Base-by-base conservation (phyloP, 192 early-diverging fungal genomes). In the Cetraspora pellucida region DNA sequence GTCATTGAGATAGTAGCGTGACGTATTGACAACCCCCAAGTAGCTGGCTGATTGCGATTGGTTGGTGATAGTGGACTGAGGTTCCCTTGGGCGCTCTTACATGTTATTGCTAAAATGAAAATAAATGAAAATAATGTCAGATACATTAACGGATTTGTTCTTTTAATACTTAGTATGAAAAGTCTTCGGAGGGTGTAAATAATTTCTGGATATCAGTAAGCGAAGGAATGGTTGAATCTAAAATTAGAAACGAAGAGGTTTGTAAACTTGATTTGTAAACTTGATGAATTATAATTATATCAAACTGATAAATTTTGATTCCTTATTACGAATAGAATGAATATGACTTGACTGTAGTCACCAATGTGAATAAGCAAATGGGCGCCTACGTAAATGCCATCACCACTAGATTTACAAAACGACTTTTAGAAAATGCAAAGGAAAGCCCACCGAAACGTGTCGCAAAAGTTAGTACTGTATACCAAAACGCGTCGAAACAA, bases 21-120 rank as follows among this genome's bases (percentile, higher is more conserved):
- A 44, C 28, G 71, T 73, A 43, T 58, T 73, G 71, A 73, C 71
- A 73, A 30, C 71, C 21, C 69, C n/a, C 37, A 60, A 60, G 52
- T 59, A 73, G 54, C 72, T 73, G 72, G 72, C 43, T 73, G 57
- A 73, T 21, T 46, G 21, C 55, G 23, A 3, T 74, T 58, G n/a
- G 58, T 37, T n/a, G 31, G 72, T 74, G 44, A 74, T 45, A 74
- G 72, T 74, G 58, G 44, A 61, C 13, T 59, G 21, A 5, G 72
- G 10, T 74, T 74, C 43, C 72, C 31, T 74, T 61, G 44, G 58
- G 49, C 27, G 68, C 47, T 70, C 27, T 70, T 52, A 52, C 49
- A 70, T 70, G 14, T 54, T 70, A 70, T 70, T 70, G 47, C 68
- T 11, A 69, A 28, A 52, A 70, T 19, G 68, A 61, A 61, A 61